Evolutionary conservation across 2,329 filamentous ascomycete species (phyloP).

Genomic region (Ceratocystis huliohia): DNA sequence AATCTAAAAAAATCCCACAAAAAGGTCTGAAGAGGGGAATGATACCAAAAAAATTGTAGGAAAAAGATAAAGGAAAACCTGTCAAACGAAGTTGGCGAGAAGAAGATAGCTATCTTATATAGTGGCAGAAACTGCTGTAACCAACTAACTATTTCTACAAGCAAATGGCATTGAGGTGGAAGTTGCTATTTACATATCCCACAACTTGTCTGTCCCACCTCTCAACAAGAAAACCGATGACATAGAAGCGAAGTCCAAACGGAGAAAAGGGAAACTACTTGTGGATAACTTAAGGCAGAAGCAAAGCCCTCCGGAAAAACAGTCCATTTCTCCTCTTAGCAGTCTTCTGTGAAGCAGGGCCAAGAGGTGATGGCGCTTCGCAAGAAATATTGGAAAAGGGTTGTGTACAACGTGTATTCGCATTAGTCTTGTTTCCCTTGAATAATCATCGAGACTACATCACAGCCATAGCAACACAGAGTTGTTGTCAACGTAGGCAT

Average conservation of each 20-base stretch:
- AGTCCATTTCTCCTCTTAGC: background rate
- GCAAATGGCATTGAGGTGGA: background rate
- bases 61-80: background rate
- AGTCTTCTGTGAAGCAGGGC: background rate
- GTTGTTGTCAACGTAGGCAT: background rate
- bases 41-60: background rate
- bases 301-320: background rate
- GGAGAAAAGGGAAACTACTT: constrained; percentile 1
- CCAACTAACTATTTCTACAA: background rate
- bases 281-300: background rate
- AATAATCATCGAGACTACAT: background rate
- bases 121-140: background rate
- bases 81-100: background rate
- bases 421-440: background rate
- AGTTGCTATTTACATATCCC: background rate
- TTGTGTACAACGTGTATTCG: background rate
- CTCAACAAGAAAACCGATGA: background rate
- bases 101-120: background rate
- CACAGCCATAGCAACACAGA: background rate
- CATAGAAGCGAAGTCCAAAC: constrained; percentile 4
- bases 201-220: too few species aligned
- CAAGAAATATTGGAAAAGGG: background rate
- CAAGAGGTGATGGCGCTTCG: background rate
- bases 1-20: constrained; percentile 10
- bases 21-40: constrained; percentile 5